phyloP scores from a whole-genome alignment of 2,329 filamentous ascomycete genomes.

The Fusarium sulawesiense region DNA sequence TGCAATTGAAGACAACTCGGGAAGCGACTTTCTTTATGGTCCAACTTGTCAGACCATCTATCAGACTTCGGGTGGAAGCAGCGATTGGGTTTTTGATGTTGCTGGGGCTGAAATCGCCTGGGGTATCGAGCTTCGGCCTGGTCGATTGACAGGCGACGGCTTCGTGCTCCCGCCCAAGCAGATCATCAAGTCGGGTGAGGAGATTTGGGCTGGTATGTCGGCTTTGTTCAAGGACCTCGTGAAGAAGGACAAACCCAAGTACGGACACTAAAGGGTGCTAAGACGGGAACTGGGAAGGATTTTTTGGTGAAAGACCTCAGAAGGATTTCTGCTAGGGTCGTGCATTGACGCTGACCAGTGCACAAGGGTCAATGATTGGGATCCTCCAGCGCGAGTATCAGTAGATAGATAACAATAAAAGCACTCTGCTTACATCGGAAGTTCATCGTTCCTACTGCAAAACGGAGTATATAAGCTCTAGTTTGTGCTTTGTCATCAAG shows the following conservation, averaged over 20 bases:
- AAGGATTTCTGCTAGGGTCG: not conserved
- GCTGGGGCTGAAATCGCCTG: constrained; percentile 56
- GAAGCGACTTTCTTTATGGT: constrained; percentile 56
- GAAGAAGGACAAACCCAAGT: not conserved
- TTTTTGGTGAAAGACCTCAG: fast-evolving
- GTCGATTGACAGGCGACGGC: constrained; percentile 43
- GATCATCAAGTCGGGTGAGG: constrained; percentile 58
- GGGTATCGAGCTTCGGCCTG: constrained; percentile 54
- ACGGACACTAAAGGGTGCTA: not conserved
- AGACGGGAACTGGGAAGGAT: fast-evolving
- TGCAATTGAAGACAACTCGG: constrained; percentile 61
- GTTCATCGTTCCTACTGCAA: fast-evolving
- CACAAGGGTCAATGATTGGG: too few species aligned
- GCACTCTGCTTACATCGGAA: too few species aligned
- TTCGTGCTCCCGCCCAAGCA: constrained; percentile 35
- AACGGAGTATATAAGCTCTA: fast-evolving
- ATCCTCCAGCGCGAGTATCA: not conserved
- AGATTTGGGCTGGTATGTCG: constrained; percentile 60
- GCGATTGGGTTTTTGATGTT: constrained; percentile 60
- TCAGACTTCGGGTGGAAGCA: constrained; percentile 60
- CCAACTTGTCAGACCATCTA: constrained; percentile 72
- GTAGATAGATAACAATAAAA: not conserved
- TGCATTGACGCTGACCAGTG: too few species aligned
- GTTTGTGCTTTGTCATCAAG: constrained; percentile 22
- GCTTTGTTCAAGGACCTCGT: constrained; percentile 27